Percentiles rank a stretch among this genome's conserved stretches.
phyloP scores from a whole-genome alignment of 306 rosid species.

The Acacia melanoxylon region DNA sequence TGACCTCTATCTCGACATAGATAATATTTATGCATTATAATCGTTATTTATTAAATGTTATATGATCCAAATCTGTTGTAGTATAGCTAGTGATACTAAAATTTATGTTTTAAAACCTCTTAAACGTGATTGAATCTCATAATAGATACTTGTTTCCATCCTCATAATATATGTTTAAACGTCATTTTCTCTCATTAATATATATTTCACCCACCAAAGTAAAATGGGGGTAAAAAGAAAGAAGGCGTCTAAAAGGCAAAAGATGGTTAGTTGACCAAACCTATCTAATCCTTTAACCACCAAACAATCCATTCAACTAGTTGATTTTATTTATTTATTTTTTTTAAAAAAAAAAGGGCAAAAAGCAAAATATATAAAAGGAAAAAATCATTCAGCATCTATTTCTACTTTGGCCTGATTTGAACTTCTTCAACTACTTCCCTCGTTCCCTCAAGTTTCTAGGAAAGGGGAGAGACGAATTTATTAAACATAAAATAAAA shows the following conservation, averaged over 20 bases:
- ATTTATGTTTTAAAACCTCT: neutral
- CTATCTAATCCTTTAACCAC: conserved; percentile 44
- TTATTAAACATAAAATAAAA: no score
- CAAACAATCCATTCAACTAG: neutral
- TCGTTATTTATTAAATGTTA: no score
- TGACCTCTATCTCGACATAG: no score
- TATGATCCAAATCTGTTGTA: no score
- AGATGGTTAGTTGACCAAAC: conserved; percentile 48
- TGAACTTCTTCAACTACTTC: neutral
- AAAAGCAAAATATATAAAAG: no score
- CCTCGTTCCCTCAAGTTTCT: neutral
- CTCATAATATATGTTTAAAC: neutral
- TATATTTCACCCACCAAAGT: neutral
- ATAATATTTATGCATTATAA: no score
- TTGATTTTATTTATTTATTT: no score
- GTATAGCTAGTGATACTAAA: no score
- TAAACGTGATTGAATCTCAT: neutral
- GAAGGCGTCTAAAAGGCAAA: conserved; percentile 5
- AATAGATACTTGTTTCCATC: no score
- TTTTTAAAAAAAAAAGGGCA: no score
- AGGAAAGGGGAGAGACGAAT: neutral
- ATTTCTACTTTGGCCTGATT: neutral
- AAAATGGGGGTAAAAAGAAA: neutral
- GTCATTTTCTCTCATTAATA: neutral
- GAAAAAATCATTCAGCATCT: neutral